Evolutionary conservation across 768 basidiomycete genomes (phyloP), one percentile per base, ranked within the genome.

Genomic region (Mycena polygramma): DNA sequence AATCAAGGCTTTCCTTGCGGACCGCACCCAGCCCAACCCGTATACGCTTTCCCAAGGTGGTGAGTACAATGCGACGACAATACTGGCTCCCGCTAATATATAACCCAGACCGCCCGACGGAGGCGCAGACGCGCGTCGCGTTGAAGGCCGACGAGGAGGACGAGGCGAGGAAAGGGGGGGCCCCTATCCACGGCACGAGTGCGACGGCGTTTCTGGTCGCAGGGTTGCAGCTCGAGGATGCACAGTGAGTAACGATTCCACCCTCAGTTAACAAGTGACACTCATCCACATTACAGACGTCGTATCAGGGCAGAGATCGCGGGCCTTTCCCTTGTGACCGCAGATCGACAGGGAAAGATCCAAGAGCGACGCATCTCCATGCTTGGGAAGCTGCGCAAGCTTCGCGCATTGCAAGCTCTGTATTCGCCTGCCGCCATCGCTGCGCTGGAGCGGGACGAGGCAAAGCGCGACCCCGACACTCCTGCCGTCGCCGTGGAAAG

Each of bases 221-320:
- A 20, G 66, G 66, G 5, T 13, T 67, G 20, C 66, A 67, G 24
- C 20, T 67, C 4, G 66, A 67, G 46, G 66, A 67, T 17, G 11
- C 22, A 2, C 66, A 67, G 66, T 67, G 48, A 2, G 66, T 51
- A 24, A 8, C 30, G 14, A 30, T 7, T 3, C 17, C 9, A 7
- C 5, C 36, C 8, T n/a, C n/a, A n/a, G n/a, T 57, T 7, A 17
- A n/a, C 19, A 24, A n/a, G 55, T 7, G 2, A 4, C 5, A 41
- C 36, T 57, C 2, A 39, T 17, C 14, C 8, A n/a, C n/a, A 41
- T 45, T 6, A 2, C 55, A 57, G 55, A 24, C 37, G 37, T 7
- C 55, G 55, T 7, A 57, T 57, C 15, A 39, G 8, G n/a, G 37
- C n/a, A 4, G 55, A 57, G 37, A 19, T 57, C 6, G 36, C 36